Evolutionary conservation across 331 rosid genomes (phyloP).

Genomic region (Arachis monticola): DNA sequence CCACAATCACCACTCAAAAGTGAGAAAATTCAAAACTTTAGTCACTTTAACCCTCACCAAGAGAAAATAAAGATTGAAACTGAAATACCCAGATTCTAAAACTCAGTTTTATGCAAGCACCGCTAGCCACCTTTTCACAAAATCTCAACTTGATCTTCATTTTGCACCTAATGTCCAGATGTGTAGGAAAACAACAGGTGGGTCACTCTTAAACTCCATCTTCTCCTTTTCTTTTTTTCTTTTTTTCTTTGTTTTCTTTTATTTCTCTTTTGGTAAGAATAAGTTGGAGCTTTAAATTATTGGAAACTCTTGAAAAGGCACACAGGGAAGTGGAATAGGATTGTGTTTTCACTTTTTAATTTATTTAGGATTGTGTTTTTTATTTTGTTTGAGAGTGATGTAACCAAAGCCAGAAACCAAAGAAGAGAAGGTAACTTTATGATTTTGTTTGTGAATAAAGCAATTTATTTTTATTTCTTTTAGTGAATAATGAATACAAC

Average conservation of each 20-base stretch:
- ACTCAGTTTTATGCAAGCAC: slow-evolving; percentile 26
- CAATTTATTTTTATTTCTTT: background rate
- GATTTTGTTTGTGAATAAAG: background rate
- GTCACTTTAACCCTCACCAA: slow-evolving; percentile 18
- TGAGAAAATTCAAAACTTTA: slow-evolving; percentile 21
- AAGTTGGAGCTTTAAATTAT: background rate
- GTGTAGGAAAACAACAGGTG: slow-evolving; percentile 18
- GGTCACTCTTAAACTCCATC: background rate
- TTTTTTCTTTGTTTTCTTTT: too few species aligned
- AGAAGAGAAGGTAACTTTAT: background rate
- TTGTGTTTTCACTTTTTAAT: background rate
- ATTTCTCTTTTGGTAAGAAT: background rate
- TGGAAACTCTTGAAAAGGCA: slow-evolving; percentile 23
- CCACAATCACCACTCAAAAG: slow-evolving; percentile 23
- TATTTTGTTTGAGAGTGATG: background rate
- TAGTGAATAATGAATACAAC: slow-evolving; percentile 19
- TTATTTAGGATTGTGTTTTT: background rate
- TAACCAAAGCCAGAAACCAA: background rate
- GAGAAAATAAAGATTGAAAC: slow-evolving; percentile 31
- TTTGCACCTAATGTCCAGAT: slow-evolving; percentile 16
- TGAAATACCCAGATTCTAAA: slow-evolving; percentile 19
- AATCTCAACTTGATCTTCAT: slow-evolving; percentile 8
- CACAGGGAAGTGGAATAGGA: background rate
- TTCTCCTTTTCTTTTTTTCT: background rate
- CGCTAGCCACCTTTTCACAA: background rate